A percentile compares a stretch with the other conserved stretches of the same genome.
Conservation (phyloP, 495 filamentous ascomycete species). For the Aspergillus hancockii region DNA sequence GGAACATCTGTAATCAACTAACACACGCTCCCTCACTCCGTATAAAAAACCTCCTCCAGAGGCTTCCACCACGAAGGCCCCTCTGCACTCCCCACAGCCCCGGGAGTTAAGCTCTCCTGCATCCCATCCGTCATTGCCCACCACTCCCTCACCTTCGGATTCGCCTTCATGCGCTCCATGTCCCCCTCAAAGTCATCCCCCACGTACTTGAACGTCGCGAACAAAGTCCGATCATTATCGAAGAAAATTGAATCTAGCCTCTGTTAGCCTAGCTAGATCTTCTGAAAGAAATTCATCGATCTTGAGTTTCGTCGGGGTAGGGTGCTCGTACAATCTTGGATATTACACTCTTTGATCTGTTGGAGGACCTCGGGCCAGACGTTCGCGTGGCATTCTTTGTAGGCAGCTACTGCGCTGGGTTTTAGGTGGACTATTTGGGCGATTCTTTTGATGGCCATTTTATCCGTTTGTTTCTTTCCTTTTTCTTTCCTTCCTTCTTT, state of each 20-base stretch:
- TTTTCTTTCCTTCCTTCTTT: too few species aligned
- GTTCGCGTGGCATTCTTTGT: constrained; percentile 69
- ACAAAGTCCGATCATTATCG: constrained; percentile 62
- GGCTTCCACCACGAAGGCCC: constrained; percentile 72
- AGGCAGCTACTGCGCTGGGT: constrained; percentile 59
- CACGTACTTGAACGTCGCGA: constrained; percentile 74
- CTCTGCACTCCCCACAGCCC: constrained; percentile 62
- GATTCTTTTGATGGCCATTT: constrained; percentile 50
- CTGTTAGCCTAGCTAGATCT: not conserved
- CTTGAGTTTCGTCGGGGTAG: too few species aligned
- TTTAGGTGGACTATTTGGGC: constrained; percentile 73
- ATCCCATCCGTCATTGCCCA: constrained; percentile 76
- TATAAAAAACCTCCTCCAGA: constrained; percentile 72
- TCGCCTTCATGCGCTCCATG: constrained; percentile 70
- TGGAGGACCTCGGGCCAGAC: constrained; percentile 75
- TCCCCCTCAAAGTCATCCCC: constrained; percentile 68
- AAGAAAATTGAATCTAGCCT: constrained; percentile 66
- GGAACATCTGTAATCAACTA: constrained; percentile 27
- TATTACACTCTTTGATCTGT: constrained; percentile 72
- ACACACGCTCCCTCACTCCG: constrained; percentile 28
- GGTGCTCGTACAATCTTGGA: constrained; percentile 60
- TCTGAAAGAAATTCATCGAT: not conserved
- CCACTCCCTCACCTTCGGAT: constrained; percentile 73
- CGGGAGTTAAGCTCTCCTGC: constrained; percentile 63
- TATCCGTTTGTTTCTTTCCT: too few species aligned